Evolutionary conservation across 352 stramenopile genomes (phyloP).

Genomic region (Phytophthora pseudosyringae): DNA sequence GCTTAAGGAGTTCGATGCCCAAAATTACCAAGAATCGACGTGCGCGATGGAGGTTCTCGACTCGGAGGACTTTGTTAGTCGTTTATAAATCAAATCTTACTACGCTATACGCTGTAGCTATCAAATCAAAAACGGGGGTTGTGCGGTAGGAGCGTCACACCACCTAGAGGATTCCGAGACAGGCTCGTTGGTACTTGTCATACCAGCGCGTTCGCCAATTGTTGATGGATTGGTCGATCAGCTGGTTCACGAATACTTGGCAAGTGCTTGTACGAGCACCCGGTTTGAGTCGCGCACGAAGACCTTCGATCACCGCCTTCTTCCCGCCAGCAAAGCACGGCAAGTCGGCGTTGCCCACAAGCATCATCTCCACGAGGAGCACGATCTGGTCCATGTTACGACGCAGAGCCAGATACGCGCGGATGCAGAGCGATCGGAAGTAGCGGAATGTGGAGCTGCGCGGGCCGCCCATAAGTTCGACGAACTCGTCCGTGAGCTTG

Average conservation of each 20-base stretch:
- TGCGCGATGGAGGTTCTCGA: too few relatives aligned
- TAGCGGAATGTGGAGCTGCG: conserved; percentile 93
- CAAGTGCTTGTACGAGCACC: conserved; percentile 82
- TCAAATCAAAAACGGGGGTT: conserved; percentile 37
- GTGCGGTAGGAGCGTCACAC: not conserved
- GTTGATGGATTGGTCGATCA: conserved; percentile 90
- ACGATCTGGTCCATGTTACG: conserved; percentile 96
- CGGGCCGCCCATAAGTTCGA: conserved; percentile 95
- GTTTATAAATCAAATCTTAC: conserved; percentile 40
- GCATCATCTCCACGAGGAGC: conserved; percentile 97
- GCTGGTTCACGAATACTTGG: conserved; percentile 83
- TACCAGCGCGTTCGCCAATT: conserved; percentile 92
- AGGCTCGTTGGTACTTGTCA: conserved; percentile 91
- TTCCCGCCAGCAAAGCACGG: conserved; percentile 89
- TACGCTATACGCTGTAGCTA: conserved; percentile 32
- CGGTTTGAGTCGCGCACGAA: conserved; percentile 78
- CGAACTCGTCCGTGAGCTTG: conserved; percentile 97
- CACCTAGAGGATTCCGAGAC: conserved; percentile 82
- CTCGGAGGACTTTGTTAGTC: conserved; percentile 3
- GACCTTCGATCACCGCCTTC: conserved; percentile 74
- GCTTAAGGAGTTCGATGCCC: too few relatives aligned
- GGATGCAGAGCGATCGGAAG: conserved; percentile 96
- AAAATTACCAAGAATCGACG: too few relatives aligned
- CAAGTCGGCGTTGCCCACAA: conserved; percentile 85
- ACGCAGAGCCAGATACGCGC: conserved; percentile 94